Evolutionary conservation across 345 rosid genomes (phyloP).

Genomic region (Eucalyptus marginata): DNA sequence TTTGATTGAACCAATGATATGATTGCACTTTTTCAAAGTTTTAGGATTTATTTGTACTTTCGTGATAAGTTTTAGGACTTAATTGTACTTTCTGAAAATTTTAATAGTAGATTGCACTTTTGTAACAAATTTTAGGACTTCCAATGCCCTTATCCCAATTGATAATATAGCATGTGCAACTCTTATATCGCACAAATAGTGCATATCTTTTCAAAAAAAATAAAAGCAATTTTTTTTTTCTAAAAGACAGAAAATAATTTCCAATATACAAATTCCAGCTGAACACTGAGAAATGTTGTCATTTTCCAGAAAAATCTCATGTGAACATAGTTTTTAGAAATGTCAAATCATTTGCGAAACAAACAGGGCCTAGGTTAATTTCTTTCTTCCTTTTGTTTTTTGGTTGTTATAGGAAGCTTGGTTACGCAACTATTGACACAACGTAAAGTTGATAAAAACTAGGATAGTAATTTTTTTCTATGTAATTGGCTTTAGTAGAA

Average conservation of each 20-base stretch:
- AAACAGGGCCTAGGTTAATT: background rate
- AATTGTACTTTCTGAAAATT: accelerated
- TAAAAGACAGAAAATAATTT: too few species aligned
- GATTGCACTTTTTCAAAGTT: too few species aligned
- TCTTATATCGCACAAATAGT: background rate
- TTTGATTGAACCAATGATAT: too few species aligned
- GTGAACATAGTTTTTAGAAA: too few species aligned
- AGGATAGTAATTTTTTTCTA: background rate
- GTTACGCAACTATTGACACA: background rate
- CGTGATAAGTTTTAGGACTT: too few species aligned
- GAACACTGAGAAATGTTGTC: background rate
- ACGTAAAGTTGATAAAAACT: background rate
- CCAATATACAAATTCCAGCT: background rate
- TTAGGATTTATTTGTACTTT: too few species aligned
- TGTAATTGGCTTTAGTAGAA: background rate
- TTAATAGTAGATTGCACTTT: too few species aligned
- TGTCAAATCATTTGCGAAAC: background rate
- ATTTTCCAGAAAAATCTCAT: background rate
- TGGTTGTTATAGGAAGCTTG: background rate
- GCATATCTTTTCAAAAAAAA: background rate
- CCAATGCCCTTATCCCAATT: too few species aligned
- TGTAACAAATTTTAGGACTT: too few species aligned
- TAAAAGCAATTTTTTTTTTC: background rate
- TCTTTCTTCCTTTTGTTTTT: background rate
- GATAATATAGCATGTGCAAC: background rate